Conservation (phyloP, 177 flowering plant species). For the Vitis hybrid region DNA sequence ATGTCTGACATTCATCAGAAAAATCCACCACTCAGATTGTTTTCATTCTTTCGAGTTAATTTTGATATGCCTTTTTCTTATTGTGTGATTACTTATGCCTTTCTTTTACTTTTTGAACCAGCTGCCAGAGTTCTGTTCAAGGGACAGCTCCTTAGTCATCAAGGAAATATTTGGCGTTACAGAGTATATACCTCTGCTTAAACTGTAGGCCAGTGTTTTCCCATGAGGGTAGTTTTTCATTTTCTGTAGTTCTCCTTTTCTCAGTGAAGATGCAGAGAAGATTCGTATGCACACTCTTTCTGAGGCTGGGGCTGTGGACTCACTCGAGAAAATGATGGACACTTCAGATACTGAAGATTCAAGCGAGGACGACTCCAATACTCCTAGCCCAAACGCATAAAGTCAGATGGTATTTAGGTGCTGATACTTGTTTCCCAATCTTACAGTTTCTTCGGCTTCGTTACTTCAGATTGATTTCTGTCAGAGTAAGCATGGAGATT, state of each 20-base stretch:
- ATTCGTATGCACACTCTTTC: constrained; percentile 69
- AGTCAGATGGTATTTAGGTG: neutral
- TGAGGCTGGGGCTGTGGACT: constrained; percentile 78
- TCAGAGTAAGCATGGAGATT: no score
- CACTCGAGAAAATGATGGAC: constrained; percentile 74
- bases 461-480: neutral
- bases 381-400: constrained; percentile 1
- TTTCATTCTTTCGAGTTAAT: neutral
- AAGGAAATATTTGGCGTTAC: constrained; percentile 93
- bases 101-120: constrained; percentile 28
- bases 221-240: no score
- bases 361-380: constrained; percentile 15
- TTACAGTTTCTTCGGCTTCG: neutral
- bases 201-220: no score
- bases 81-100: constrained; percentile 15
- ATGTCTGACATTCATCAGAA: no score
- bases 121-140: constrained; percentile 91
- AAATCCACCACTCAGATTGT: neutral
- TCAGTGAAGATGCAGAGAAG: constrained; percentile 89
- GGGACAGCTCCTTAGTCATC: constrained; percentile 70
- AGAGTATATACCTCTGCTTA: constrained; percentile 56
- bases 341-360: constrained; percentile 50
- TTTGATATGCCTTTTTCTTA: neutral
- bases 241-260: neutral
- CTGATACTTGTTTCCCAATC: neutral